Percentiles rank a stretch among this genome's conserved stretches.
Evolutionary conservation across 176 grass and related monocot species (phyloP).

Genomic region (Avena eriantha): DNA sequence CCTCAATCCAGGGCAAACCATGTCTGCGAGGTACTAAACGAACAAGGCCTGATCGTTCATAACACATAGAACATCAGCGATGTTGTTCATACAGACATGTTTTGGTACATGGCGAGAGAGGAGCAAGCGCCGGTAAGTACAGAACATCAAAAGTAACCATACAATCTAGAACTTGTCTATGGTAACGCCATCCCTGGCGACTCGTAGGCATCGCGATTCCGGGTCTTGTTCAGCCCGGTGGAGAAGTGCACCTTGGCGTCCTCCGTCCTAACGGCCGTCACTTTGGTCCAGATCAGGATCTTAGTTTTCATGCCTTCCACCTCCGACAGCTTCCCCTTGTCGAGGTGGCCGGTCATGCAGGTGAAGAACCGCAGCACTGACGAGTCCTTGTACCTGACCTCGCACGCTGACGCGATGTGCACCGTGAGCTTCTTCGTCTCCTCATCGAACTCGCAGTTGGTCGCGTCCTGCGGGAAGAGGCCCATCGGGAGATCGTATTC

Average conservation of each 20-base stretch:
- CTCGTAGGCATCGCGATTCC: slow-evolving; percentile 80
- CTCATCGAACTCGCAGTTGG: slow-evolving; percentile 86
- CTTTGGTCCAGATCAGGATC: slow-evolving; percentile 80
- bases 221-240: slow-evolving; percentile 67
- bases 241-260: slow-evolving; percentile 74
- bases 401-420: slow-evolving; percentile 66
- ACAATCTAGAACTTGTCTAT: slow-evolving; percentile 77
- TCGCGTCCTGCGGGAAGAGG: slow-evolving; percentile 73
- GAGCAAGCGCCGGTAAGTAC: background rate
- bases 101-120: background rate
- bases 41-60: background rate
- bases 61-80: background rate
- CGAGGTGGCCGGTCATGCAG: slow-evolving; percentile 63
- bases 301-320: slow-evolving; percentile 92
- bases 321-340: slow-evolving; percentile 79
- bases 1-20: too few relatives aligned
- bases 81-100: background rate
- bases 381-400: slow-evolving; percentile 86
- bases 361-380: slow-evolving; percentile 73
- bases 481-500: slow-evolving; percentile 77
- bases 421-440: slow-evolving; percentile 71
- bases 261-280: slow-evolving; percentile 58
- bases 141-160: background rate
- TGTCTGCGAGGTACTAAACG: too few relatives aligned
- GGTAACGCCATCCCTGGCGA: slow-evolving; percentile 62